These are phyloP conservation scores for Mallotus japonicus DNA, from an alignment of 441 rosid species.

Conservation along the genomic window DNA sequence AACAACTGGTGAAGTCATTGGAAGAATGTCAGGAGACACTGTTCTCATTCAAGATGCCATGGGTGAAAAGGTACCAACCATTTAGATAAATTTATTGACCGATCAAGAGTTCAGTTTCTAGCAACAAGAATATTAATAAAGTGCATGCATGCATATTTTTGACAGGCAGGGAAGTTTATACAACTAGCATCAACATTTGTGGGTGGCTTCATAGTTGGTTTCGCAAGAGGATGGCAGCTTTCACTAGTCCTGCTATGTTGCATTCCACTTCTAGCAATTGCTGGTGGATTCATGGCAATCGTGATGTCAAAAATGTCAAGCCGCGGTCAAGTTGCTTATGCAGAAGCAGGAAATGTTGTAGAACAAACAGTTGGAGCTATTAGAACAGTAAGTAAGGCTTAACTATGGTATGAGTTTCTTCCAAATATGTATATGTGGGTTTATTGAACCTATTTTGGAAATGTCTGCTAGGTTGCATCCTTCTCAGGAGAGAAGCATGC, in stretches of 20 bases:
- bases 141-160: neutral
- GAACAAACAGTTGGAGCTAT: constrained; percentile 80
- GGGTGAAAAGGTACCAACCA: constrained; percentile 65
- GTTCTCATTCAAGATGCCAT: constrained; percentile 79
- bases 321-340: constrained; percentile 63
- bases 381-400: constrained; percentile 55
- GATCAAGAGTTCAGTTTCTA: too few relatives aligned
- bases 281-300: constrained; percentile 51
- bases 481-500: constrained; percentile 72
- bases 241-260: constrained; percentile 49
- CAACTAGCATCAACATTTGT: constrained; percentile 60
- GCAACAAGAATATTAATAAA: too few relatives aligned
- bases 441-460: neutral
- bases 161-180: constrained; percentile 70
- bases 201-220: constrained; percentile 63
- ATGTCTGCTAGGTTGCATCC: constrained; percentile 53
- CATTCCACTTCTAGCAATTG: constrained; percentile 53
- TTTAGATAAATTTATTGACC: neutral
- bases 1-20: constrained; percentile 72
- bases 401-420: too few relatives aligned
- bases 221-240: constrained; percentile 56
- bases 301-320: constrained; percentile 51
- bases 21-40: constrained; percentile 89
- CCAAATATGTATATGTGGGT: neutral
- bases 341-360: constrained; percentile 59